Evolutionary conservation across 495 filamentous ascomycete species (phyloP), one percentile per base, ranked within the genome.

Genomic region (Penicillium verhagenii): DNA sequence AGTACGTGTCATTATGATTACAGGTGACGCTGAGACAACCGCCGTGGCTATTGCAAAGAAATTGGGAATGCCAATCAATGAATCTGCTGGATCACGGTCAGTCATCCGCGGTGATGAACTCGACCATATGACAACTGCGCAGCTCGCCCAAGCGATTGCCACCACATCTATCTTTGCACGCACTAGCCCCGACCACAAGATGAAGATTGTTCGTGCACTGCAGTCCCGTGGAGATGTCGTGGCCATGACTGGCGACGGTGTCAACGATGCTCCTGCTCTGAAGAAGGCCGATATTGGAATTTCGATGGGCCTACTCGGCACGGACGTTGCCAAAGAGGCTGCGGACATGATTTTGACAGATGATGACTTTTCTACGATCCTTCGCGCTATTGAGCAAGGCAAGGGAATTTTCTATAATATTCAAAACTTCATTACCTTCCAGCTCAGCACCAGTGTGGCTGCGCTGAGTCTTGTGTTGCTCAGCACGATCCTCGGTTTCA

Each of bases 341-440:
- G 91, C 95, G n/a, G 94, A 98, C 67, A 98, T 98, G 94, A 97
- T 98, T 62, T 73, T 98, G 50, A 97, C 93, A 0, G 92, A 97
- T 65, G 94, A 98, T 64, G 91, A 97, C 69, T 98, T 98, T 67
- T 95, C 93, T 16, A 98, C 94, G 4, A 98, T 98, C 57, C 79
- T 98, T 5, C 89, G 83, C 47, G 95, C 94, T 37, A 97, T 98
- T 63, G 94, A 98, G 68, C 94, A 98, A 72, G 95, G 94, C 66
- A 98, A 98, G 70, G 94, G 90, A 28, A 98, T 98, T 58, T 98
- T 98, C 73, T 96, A 96, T 77, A 98, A 98, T 72, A 97, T 98
- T 56, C 94, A 98, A 69, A 98, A 98, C 66, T 98, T 98, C 72
- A 83, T 98, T 52, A 98, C 94, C 0, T 98, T 98, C 73, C 94